A percentile compares a stretch with the other conserved stretches of the same genome.
Conservation (phyloP, 148 eudicot species). For the Bassia scoparia region DNA sequence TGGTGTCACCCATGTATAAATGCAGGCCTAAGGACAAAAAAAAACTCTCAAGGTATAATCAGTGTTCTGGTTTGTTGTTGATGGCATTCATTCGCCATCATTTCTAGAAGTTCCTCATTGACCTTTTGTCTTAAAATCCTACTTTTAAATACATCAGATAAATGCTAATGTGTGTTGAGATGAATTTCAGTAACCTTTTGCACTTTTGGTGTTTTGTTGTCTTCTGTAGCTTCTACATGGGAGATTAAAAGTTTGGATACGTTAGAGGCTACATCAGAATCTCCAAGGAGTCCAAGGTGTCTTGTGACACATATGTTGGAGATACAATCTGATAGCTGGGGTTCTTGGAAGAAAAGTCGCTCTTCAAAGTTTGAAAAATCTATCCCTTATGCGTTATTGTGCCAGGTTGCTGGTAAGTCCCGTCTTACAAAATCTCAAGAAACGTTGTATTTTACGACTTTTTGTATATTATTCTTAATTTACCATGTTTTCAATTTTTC, state of each 20-base stretch:
- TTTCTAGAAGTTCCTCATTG: neutral
- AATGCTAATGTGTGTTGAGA: slow-evolving; percentile 12
- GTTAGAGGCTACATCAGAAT: slow-evolving; percentile 28
- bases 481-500: too few relatives aligned
- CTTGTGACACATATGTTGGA: slow-evolving; percentile 84
- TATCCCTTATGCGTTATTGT: slow-evolving; percentile 75
- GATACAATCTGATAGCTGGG: slow-evolving; percentile 62
- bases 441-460: too few relatives aligned
- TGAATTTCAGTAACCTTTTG: slow-evolving; percentile 4
- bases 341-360: slow-evolving; percentile 66
- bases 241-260: slow-evolving; percentile 65
- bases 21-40: too few relatives aligned
- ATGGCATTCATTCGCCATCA: neutral
- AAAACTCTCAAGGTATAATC: too few relatives aligned
- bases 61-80: neutral
- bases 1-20: too few relatives aligned
- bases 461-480: too few relatives aligned
- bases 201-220: neutral
- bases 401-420: slow-evolving; percentile 90
- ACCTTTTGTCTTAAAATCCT: neutral
- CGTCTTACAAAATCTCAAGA: slow-evolving; percentile 2
- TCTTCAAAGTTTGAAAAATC: slow-evolving; percentile 74
- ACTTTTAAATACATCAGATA: neutral
- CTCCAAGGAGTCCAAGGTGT: slow-evolving; percentile 61
- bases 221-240: slow-evolving; percentile 85